A percentile compares a stretch with the other conserved stretches of the same genome.
These are phyloP conservation scores for Urtica urens DNA, from an alignment of 306 rosid species.

Conservation along the genomic window DNA sequence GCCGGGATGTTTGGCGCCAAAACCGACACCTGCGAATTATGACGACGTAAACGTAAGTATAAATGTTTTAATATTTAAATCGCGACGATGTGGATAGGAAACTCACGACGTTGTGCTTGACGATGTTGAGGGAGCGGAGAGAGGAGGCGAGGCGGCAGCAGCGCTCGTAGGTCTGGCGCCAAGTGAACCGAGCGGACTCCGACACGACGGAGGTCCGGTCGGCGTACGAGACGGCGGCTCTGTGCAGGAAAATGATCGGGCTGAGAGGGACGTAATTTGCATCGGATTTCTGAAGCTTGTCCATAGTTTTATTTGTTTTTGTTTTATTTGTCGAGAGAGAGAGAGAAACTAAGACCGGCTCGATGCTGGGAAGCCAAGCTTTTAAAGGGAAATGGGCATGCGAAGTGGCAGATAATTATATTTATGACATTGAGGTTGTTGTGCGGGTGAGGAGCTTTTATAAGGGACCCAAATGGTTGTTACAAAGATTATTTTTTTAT, in stretches of 20 bases:
- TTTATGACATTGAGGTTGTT: too few species aligned
- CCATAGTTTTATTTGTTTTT: conserved; percentile 27
- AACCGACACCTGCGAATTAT: conserved; percentile 50
- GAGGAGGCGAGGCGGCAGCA: conserved; percentile 75
- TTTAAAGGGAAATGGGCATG: too few species aligned
- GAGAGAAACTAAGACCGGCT: too few species aligned
- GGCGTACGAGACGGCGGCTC: conserved; percentile 60
- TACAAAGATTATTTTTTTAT: too few species aligned
- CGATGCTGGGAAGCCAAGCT: too few species aligned
- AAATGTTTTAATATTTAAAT: too few species aligned
- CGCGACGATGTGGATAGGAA: neutral
- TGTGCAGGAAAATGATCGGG: conserved; percentile 51
- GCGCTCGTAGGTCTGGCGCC: conserved; percentile 65
- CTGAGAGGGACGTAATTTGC: conserved; percentile 57
- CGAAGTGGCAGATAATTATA: too few species aligned
- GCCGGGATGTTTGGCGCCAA: conserved; percentile 91
- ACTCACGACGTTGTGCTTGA: conserved; percentile 57
- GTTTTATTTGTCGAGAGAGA: too few species aligned
- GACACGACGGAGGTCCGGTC: conserved; percentile 47
- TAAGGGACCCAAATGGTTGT: too few species aligned
- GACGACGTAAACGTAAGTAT: too few species aligned
- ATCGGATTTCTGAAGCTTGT: conserved; percentile 40
- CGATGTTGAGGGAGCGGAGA: conserved; percentile 51
- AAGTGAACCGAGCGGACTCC: conserved; percentile 55
- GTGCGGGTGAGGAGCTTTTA: too few species aligned